Evolutionary conservation across 331 rosid genomes (phyloP).

Genomic region (Quercus tomentella): DNA sequence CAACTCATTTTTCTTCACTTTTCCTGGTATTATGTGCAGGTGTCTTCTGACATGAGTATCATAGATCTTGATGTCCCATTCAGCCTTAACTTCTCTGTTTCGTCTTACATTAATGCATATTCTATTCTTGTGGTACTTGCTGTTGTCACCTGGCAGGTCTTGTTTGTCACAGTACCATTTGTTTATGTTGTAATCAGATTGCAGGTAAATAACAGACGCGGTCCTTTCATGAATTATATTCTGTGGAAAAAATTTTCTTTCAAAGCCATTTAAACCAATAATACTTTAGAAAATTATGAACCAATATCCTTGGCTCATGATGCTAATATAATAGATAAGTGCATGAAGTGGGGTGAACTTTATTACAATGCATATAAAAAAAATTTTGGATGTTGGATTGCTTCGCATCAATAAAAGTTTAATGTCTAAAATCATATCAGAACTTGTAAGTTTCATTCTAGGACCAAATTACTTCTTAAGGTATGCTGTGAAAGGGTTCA

Average conservation of each 20-base stretch:
- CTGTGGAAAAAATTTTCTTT: not conserved
- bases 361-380: not conserved
- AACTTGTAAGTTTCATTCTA: too few relatives aligned
- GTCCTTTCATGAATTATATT: constrained; percentile 36
- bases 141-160: constrained; percentile 52
- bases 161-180: constrained; percentile 50
- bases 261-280: not conserved
- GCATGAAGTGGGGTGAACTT: not conserved
- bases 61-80: constrained; percentile 51
- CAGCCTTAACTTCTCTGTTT: constrained; percentile 12
- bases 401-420: not conserved
- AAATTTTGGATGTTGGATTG: not conserved
- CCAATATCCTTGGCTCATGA: not conserved
- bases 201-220: constrained; percentile 19
- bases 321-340: not conserved
- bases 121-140: constrained; percentile 37
- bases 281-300: not conserved
- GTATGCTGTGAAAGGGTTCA: too few relatives aligned
- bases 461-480: too few relatives aligned
- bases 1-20: not conserved
- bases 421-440: not conserved
- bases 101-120: constrained; percentile 11
- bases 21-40: constrained; percentile 26
- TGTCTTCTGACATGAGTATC: constrained; percentile 49
- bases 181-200: constrained; percentile 31